Evolutionary conservation across 805 yeast species (phyloP), one percentile per base, ranked within the genome.

Genomic region (Yamadazyma kitorensis): DNA sequence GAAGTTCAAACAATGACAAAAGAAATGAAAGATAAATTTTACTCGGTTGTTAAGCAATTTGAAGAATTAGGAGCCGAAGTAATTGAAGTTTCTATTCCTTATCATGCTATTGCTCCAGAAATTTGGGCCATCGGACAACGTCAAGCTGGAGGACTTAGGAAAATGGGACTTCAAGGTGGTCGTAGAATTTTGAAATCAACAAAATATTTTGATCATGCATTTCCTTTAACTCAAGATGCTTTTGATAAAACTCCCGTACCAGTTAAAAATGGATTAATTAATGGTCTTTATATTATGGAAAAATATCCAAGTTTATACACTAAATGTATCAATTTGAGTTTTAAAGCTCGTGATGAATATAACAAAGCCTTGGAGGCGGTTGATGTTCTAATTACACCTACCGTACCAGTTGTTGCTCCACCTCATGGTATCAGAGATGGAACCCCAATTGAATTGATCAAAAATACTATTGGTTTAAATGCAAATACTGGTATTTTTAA

Each of bases 11-110:
- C 48, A 9, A 43, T 43, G 45, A 37, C 41, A 10, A 37, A 31
- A 14, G 17, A 29, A 1, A 41, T 43, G 45, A 43, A 36, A 19
- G 32, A 18, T 4, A 41, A 41, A 18, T 43, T 43, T 19, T 20
- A 17, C 11, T 37, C 38, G 21, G 33, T 39, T 3, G 48, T 37
- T 3, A 38, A 43, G 19, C 27, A 14, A 21, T 43, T 36, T 20
- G 37, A 38, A 24, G 37, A 24, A 4, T 25, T 43, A 20, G 48
- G 48, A 5, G 48, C 48, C 2, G 45, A 43, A 33, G 48, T 43
- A 10, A 27, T 43, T 8, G 48, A 43, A n/a, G 14, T 43, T n/a
- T 41, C 45, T 3, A 39, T 43, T 12, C 48, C 48, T 11, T 41
- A 38, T 18, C 48, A 43, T 23, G 17, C 26, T 6, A 19, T 26